These are phyloP conservation scores for Nicotiana noctiflora DNA, from an alignment of 257 asterid species.

Conservation along the genomic window DNA sequence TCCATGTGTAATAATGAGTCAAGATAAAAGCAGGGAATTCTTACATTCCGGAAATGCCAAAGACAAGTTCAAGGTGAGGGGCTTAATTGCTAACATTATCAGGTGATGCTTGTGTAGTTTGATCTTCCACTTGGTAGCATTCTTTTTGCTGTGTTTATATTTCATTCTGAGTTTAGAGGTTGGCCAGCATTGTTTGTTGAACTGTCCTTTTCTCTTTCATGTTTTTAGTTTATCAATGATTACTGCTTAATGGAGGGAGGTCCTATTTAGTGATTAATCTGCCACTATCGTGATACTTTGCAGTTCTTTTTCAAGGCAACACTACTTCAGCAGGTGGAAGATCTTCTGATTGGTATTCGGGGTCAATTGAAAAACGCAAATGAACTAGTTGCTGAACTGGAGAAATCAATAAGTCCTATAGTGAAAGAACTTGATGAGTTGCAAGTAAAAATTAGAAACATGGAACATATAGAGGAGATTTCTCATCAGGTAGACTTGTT, in stretches of 20 bases:
- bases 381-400: constrained; percentile 61
- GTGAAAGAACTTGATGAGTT: constrained; percentile 73
- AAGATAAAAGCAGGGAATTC: constrained; percentile 96
- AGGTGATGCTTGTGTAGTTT: constrained; percentile 3
- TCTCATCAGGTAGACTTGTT: constrained; percentile 53
- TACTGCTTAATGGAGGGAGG: constrained; percentile 7
- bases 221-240: constrained; percentile 6
- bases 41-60: constrained; percentile 81
- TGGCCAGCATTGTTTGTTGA: background rate
- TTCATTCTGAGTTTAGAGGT: background rate
- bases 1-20: constrained; percentile 96
- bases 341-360: constrained; percentile 56
- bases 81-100: background rate
- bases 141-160: background rate
- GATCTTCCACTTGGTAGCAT: constrained; percentile 4
- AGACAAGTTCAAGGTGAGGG: constrained; percentile 82
- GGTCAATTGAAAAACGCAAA: constrained; percentile 51
- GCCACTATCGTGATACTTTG: constrained; percentile 15
- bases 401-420: constrained; percentile 61
- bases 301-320: constrained; percentile 99
- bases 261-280: background rate
- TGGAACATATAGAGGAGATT: constrained; percentile 83
- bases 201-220: constrained; percentile 10
- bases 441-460: constrained; percentile 67
- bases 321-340: constrained; percentile 87